Percentiles rank a stretch among this genome's conserved stretches.
Conservation (phyloP, 176 grass and related monocot genomes). For the Cenchrus fungigraminus region DNA sequence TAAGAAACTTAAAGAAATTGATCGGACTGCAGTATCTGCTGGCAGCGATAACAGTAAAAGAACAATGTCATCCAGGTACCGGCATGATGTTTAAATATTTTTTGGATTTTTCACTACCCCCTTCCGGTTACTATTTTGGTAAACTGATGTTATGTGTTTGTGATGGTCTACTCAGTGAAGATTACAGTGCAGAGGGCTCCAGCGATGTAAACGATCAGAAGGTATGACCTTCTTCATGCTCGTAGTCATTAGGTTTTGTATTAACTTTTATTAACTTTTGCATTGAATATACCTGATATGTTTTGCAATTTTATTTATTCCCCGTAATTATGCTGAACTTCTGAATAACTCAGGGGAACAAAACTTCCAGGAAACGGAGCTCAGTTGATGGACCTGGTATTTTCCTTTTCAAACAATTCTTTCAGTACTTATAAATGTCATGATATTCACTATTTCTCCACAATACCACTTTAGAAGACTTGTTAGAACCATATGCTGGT, state of each 20-base stretch:
- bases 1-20: constrained; percentile 75
- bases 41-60: constrained; percentile 66
- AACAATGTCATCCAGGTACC: constrained; percentile 49
- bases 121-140: constrained; percentile 15
- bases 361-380: constrained; percentile 54
- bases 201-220: constrained; percentile 70
- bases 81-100: constrained; percentile 8
- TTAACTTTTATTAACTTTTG: background rate
- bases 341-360: constrained; percentile 48
- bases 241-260: constrained; percentile 3
- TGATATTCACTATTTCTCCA: constrained; percentile 1
- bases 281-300: background rate
- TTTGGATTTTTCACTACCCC: background rate
- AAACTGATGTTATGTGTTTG: constrained; percentile 38
- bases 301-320: background rate
- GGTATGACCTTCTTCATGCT: constrained; percentile 18
- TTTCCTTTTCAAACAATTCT: constrained; percentile 12
- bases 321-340: background rate
- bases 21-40: constrained; percentile 58
- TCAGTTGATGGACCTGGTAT: constrained; percentile 59
- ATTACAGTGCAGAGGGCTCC: constrained; percentile 81
- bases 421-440: constrained; percentile 1
- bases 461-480: background rate
- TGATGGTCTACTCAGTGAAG: constrained; percentile 43
- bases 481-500: background rate